phyloP scores from a whole-genome alignment of 2,329 filamentous ascomycete genomes.

The Coniella vitis region DNA sequence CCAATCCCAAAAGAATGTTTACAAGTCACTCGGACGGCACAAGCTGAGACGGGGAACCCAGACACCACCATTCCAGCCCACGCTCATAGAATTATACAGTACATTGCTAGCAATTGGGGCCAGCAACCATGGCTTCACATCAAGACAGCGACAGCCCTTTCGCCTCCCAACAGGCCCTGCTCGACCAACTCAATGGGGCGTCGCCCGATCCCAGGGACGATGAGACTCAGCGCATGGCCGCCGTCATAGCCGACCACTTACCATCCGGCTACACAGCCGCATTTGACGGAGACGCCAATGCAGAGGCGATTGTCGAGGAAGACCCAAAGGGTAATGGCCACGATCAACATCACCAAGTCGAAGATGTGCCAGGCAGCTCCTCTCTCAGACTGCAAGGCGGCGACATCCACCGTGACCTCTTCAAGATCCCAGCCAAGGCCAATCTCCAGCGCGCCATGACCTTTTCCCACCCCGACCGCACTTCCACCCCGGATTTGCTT shows the following conservation, averaged over 20 bases:
- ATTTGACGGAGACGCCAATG: slow-evolving; percentile 18
- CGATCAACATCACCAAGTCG: not conserved
- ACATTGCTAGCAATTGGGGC: no score
- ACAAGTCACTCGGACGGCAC: no score
- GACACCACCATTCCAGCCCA: not conserved
- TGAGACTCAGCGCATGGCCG: slow-evolving; percentile 11
- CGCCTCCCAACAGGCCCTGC: slow-evolving; percentile 4
- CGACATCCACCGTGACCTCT: slow-evolving; percentile 72
- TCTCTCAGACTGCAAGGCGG: slow-evolving; percentile 68
- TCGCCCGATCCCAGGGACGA: slow-evolving; percentile 12
- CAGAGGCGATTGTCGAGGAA: not conserved
- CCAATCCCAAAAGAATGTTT: no score
- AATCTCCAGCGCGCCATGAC: slow-evolving; percentile 25
- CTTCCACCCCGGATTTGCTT: slow-evolving; percentile 9
- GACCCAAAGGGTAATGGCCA: slow-evolving; percentile 19
- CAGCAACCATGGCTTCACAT: slow-evolving; percentile 8
- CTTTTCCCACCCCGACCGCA: slow-evolving; percentile 14
- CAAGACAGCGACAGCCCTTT: slow-evolving; percentile 6
- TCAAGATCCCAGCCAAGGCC: slow-evolving; percentile 56
- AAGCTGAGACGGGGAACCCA: not conserved
- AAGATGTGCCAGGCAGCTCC: slow-evolving; percentile 42
- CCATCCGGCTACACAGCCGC: slow-evolving; percentile 28
- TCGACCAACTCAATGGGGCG: slow-evolving; percentile 11
- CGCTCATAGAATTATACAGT: no score
- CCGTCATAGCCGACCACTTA: slow-evolving; percentile 27